Evolutionary conservation across 148 eudicot species (phyloP).

Genomic region (Chenopodium album): DNA sequence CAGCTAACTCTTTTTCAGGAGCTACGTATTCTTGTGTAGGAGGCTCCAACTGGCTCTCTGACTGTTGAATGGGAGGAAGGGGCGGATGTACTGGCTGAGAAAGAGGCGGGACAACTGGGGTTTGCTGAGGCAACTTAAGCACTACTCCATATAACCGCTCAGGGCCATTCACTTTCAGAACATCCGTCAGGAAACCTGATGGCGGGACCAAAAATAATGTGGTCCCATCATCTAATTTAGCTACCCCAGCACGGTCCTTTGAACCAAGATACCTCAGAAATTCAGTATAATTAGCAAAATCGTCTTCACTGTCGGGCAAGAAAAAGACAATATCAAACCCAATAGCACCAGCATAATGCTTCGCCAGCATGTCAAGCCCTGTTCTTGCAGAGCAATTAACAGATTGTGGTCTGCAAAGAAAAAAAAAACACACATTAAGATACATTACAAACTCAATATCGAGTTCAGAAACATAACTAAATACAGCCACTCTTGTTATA

Average conservation of each 20-base stretch:
- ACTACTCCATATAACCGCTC: conserved; percentile 94
- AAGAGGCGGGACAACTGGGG: conserved; percentile 36
- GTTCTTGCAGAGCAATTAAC: conserved; percentile 93
- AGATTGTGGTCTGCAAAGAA: conserved; percentile 60
- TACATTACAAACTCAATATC: no score
- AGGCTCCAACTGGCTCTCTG: conserved; percentile 35
- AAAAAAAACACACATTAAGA: no score
- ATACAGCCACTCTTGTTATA: not conserved
- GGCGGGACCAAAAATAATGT: conserved; percentile 95
- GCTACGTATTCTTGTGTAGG: conserved; percentile 41
- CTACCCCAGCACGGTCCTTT: conserved; percentile 88
- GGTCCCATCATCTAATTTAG: conserved; percentile 88
- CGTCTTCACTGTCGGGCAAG: conserved; percentile 92
- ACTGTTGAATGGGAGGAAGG: conserved; percentile 32
- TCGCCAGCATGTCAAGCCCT: conserved; percentile 76
- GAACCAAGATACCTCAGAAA: conserved; percentile 74
- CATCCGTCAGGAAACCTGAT: conserved; percentile 72
- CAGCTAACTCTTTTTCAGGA: conserved; percentile 40
- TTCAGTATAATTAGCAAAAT: conserved; percentile 93
- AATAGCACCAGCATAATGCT: conserved; percentile 74
- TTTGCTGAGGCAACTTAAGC: conserved; percentile 62
- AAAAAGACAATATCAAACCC: conserved; percentile 74
- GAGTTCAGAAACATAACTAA: not conserved
- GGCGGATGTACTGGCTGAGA: conserved; percentile 43
- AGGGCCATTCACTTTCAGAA: conserved; percentile 66